phyloP scores from a whole-genome alignment of 2,329 filamentous ascomycete species.

The Karstenula rhodostoma region DNA sequence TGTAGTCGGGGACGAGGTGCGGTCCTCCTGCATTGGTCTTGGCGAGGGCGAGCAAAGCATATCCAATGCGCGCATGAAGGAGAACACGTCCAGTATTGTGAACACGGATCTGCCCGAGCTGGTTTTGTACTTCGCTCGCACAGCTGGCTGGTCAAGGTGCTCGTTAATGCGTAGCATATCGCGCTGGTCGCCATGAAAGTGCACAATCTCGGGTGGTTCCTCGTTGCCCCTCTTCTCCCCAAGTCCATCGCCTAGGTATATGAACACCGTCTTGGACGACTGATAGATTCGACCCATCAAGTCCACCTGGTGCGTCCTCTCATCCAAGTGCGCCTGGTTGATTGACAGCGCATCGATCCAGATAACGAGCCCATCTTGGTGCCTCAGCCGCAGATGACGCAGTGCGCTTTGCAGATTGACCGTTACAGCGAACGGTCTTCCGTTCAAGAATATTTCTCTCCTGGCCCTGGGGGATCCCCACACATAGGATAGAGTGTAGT shows the following conservation, averaged over 20 bases:
- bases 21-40: not conserved
- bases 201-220: not conserved
- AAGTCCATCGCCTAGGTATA: conserved; percentile 25
- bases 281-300: conserved; percentile 30
- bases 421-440: conserved; percentile 15
- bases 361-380: conserved; percentile 11
- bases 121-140: not conserved
- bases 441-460: conserved; percentile 14
- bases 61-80: conserved; percentile 12
- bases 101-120: not conserved
- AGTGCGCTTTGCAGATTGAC: conserved; percentile 26
- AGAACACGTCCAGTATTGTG: not conserved
- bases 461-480: conserved; percentile 20
- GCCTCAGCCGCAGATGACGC: conserved; percentile 18
- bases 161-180: not conserved
- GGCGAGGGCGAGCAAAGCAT: conserved; percentile 22
- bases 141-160: not conserved
- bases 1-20: conserved; percentile 21
- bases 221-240: not conserved
- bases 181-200: conserved; percentile 4
- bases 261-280: conserved; percentile 17
- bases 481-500: conserved; percentile 26
- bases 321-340: conserved; percentile 23
- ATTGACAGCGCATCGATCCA: conserved; percentile 35
- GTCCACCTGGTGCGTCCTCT: conserved; percentile 27